Base-by-base conservation (phyloP, 352 stramenopile genomes). In the Phytophthora constricta region DNA sequence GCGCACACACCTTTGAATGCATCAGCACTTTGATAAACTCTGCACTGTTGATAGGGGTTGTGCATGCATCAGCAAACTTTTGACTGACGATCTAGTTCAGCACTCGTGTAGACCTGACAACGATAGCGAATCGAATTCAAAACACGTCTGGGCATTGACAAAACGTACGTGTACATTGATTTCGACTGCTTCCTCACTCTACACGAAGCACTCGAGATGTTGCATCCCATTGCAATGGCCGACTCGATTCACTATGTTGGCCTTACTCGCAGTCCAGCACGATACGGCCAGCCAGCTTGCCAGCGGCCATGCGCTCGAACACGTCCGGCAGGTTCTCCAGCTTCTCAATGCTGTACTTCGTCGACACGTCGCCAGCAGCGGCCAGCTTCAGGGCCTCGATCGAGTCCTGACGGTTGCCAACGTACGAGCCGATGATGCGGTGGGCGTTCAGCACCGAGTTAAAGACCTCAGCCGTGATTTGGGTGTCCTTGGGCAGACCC, bases 301-400 rank as follows among this genome's bases (percentile, higher is more conserved):
- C 60, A 4, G 46, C 58, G 1, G 64, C 71, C 71, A 83, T 78
- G 65, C 75, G 75, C 25, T 80, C 62, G 47, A 76, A 83, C n/a
- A 86, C 76, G 52, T 34, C 61, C 37, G 77, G 70, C 33, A 86
- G 59, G 61, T 81, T 81, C 27, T 71, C 57, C 11, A 84, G 61
- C 54, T 59, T 62, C 68, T 83, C 75, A 23, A 86, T 69, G 26
- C 58, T 75, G 56, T 75, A 83, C n/a, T 72, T 76, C 9, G 77
- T 81, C 26, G 67, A 71, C 10, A 84, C 80, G 27, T 84, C 75
- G 14, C 80, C 77, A n/a, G 67, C 59, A 14, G 75, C 72, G 5
- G 76, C 77, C 23, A 89, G 49, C 49, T 85, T 82, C 59, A 87
- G 59, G n/a, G 78, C 78, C 64, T 86, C 78, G 28, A 80, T 72